Evolutionary conservation across 768 basidiomycete genomes (phyloP), one percentile per base, ranked within the genome.

Genomic region (Tricholoma saponaceum): DNA sequence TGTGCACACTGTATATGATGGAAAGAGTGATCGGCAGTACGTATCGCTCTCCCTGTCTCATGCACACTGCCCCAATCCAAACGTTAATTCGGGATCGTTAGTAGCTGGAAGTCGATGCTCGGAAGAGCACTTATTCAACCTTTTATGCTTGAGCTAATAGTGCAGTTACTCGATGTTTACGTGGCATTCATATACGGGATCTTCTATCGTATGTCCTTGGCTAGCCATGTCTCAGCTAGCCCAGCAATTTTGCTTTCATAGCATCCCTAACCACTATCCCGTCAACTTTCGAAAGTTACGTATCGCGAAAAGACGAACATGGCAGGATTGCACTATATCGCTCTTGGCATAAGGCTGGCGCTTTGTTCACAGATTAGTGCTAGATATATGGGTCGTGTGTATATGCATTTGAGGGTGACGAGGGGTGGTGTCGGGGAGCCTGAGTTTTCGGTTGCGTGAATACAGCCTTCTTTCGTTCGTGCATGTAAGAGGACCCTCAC

Each of bases 181-280:
- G 82, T 88, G 79, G 83, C 86, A 0, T 83, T 88, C 60, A 65
- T 87, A 13, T 92, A 87, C 57, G 90, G 86, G 4, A 64, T 76
- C 0, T 70, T 85, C 37, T 88, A 86, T 56, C 60, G 84, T 84
- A 62, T 51, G 83, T 70, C 28, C 44, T 20, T 22, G 18, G 16
- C 12, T 4, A 13, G 16, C 37, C 18, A 20, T 13, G 26, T 18
- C 6, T 4, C 12, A 25, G 5, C 13, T 18, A 22, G 53, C 37
- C 12, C 51, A n/a, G 22, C 20, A 8, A 33, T 18, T 26, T 9
- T 5, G n/a, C 53, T 30, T 12, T 22, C 8, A 3, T 55, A 90
- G 87, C 89, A 20, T 85, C 86, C 66, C 70, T 90, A 30, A 86
- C 86, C 1, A 86, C 81, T 0, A 80, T 90, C 26, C 83, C 88